Evolutionary conservation across 331 rosid species (phyloP).

Genomic region (Pyrus hybrid): DNA sequence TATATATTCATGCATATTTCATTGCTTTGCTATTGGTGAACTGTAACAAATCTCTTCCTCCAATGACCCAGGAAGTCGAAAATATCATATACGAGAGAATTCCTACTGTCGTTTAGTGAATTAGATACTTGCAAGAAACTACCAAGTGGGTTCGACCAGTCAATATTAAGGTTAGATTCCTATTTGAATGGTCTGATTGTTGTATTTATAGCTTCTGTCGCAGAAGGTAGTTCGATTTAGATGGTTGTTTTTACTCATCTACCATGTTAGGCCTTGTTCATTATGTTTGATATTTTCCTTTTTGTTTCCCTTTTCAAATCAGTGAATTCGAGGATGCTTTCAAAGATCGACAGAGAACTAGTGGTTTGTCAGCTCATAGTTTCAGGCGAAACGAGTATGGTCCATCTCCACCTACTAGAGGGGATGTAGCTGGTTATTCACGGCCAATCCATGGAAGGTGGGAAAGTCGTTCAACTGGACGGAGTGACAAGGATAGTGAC

Average conservation of each 20-base stretch:
- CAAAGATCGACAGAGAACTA: slow-evolving; percentile 62
- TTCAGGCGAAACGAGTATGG: slow-evolving; percentile 62
- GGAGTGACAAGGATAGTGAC: slow-evolving; percentile 72
- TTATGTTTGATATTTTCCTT: not conserved
- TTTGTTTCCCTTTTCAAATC: slow-evolving; percentile 2
- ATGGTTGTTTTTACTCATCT: not conserved
- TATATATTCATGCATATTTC: not conserved
- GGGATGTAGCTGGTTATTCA: slow-evolving; percentile 46
- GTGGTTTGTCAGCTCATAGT: slow-evolving; percentile 49
- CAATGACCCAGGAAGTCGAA: slow-evolving; percentile 49
- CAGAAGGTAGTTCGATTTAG: not conserved
- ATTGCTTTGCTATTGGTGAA: slow-evolving; percentile 1
- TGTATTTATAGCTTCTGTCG: not conserved
- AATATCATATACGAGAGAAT: slow-evolving; percentile 61
- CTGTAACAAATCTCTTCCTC: slow-evolving; percentile 4
- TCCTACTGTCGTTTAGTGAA: slow-evolving; percentile 62
- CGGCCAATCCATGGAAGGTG: too few relatives aligned
- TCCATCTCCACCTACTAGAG: slow-evolving; percentile 83
- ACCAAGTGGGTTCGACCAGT: slow-evolving; percentile 66
- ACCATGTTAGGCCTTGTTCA: slow-evolving; percentile 14
- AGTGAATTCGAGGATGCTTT: slow-evolving; percentile 79
- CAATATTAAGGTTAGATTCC: slow-evolving; percentile 56
- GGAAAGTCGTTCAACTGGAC: slow-evolving; percentile 75
- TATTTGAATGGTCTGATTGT: not conserved
- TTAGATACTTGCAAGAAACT: slow-evolving; percentile 69